Conservation (phyloP, 257 asterid species). For the Penstemon eatonii region DNA sequence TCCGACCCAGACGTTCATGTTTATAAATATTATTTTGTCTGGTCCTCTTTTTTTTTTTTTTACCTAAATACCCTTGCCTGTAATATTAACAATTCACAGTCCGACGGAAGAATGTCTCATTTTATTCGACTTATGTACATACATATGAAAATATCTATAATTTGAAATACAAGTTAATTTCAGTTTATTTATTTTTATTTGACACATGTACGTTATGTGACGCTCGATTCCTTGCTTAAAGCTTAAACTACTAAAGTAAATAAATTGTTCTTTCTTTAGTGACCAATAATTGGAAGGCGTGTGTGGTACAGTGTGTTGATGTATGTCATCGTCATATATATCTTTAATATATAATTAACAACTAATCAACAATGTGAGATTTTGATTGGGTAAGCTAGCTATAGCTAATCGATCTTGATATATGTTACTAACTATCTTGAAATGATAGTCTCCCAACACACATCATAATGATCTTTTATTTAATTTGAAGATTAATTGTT, state of each 20-base stretch:
- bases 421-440: background rate
- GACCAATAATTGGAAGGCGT: slow-evolving; percentile 13
- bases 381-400: slow-evolving; percentile 12
- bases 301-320: slow-evolving; percentile 12
- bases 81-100: background rate
- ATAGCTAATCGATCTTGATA: background rate
- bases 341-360: background rate
- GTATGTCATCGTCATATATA: too few relatives aligned
- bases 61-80: background rate
- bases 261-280: slow-evolving; percentile 8
- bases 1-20: slow-evolving; percentile 37
- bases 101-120: background rate
- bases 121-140: background rate
- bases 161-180: background rate
- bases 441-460: too few relatives aligned
- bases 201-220: background rate
- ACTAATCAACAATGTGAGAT: background rate
- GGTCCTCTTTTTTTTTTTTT: background rate
- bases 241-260: background rate
- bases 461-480: too few relatives aligned
- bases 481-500: background rate
- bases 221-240: background rate
- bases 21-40: background rate
- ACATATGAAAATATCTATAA: background rate
- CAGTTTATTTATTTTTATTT: background rate